Base-by-base conservation (phyloP, 805 yeast genomes). In the Jamesozyma spencerorum region DNA sequence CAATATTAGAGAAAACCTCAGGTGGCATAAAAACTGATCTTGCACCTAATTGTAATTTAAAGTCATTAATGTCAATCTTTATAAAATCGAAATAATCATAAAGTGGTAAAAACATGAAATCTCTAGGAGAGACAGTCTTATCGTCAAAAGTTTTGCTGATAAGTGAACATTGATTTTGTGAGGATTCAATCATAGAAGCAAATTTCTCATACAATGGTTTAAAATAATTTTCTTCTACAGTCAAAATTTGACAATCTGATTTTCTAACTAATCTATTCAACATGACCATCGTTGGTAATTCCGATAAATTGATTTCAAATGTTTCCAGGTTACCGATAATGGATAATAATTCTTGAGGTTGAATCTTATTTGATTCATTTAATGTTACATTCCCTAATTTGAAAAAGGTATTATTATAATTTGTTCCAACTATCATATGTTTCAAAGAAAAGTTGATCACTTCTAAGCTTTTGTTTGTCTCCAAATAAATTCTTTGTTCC, bases 11-110 rank as follows among this genome's bases (percentile, higher is more conserved):
- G 36, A 68, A 58, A 1, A 62, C 48, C 18, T 63, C 66, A 15
- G 66, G 60, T 4, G 72, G 68, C 51, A 70, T 54, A 36, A 70
- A 55, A 2, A 70, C 59, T 1, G 74, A 70, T 30, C 75, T 59
- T 7, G 70, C 61, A 3, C 73, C 74, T 11, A 68, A 34, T 3
- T 55, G 40, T 1, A 65, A 22, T 2, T 44, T 46, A 4, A 64
- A 47, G 12, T 55, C 48, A 12, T 42, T 37, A 5, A 58, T 34
- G 36, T 45, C 47, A 18, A 68, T 13, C 14, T 48, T 53, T 5
- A 58, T 13, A 5, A 46, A 50, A 30, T 57, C 56, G 19, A 69
- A 56, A 58, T 64, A 60, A 1, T 33, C 22, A 3, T 72, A 72
- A 17, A 68, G 39, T 5, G 57, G 49, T 11, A 45, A 28, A 39